Base-by-base conservation (phyloP, 2,329 filamentous ascomycete species). In the Myriosclerotinia curreyana region DNA sequence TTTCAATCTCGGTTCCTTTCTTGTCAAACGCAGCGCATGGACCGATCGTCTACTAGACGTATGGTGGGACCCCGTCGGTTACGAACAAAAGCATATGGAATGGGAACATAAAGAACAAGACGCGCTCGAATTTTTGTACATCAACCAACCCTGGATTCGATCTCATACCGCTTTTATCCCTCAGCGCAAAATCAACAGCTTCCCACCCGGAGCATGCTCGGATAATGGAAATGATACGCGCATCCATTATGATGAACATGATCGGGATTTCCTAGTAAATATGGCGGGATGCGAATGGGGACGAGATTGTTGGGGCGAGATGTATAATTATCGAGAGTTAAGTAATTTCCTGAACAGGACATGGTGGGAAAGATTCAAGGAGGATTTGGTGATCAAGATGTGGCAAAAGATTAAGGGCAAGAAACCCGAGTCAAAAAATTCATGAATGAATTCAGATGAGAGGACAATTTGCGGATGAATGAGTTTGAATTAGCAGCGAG, bases 51-150 rank as follows among this genome's bases (percentile, higher is more conserved):
- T 99, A 22, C 84, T 99, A 44, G 95, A 99, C 74, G 84, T 96
- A 60, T 99, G 95, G 95, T 99, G 95, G 95, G 95, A 99, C 73
- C 95, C 95, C 0, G 93, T 98, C 38, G 86, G 89, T 64, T 99
- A 99, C 76, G 95, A 99, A 78, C 95, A 99, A 78, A 96, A 92
- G 75, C 95, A 99, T 76, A 97, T 97, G 93, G 86, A 95, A 67
- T 99, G 95, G 95, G 93, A 95, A 74, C 95, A 99, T 81, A 98
- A 98, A 76, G 95, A 99, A 76, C 95, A 99, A 78, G 93, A 98
- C 74, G 92, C 93, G 1, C 80, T 99, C 50, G 93, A 97, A 78
- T 90, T 96, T 78, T 82, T 99, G 67, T 99, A 99, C 79, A 84
- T 82, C 64, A 89, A 89, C 63, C 94, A 98, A 75, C 91, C 95